Conservation (phyloP, 345 rosid genomes). For the Eucalyptus camaldulensis region DNA sequence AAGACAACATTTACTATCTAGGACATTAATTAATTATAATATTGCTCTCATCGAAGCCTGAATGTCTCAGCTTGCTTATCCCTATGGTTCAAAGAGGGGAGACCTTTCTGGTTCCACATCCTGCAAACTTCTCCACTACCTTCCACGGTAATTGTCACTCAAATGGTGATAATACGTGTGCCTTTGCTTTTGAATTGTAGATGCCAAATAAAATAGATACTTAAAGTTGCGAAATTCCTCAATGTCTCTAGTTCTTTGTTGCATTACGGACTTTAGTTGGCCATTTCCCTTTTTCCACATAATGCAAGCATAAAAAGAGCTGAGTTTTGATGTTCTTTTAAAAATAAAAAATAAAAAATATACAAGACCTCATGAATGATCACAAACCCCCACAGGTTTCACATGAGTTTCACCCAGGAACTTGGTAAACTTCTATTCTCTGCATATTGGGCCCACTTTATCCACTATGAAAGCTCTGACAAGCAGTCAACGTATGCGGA, state of each 20-base stretch:
- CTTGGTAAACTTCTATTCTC: background rate
- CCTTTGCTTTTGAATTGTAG: background rate
- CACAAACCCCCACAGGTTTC: background rate
- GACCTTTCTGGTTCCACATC: background rate
- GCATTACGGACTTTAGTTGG: background rate
- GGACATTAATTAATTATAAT: background rate
- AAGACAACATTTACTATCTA: background rate
- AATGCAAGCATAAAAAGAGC: background rate
- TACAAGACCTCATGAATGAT: background rate
- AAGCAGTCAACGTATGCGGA: background rate
- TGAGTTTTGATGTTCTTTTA: background rate
- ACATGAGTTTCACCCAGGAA: background rate
- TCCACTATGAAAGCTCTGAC: background rate
- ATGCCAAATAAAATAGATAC: background rate
- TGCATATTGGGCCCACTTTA: background rate
- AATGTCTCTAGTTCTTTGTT: background rate
- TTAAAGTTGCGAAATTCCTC: background rate
- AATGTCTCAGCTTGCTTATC: background rate
- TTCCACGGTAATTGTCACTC: background rate
- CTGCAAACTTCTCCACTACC: background rate
- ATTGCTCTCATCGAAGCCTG: background rate
- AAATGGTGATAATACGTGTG: background rate
- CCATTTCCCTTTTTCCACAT: background rate
- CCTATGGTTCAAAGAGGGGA: background rate
- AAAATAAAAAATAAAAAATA: background rate